Conservation (phyloP, 2,329 filamentous ascomycete genomes). For the Venturia effusa region DNA sequence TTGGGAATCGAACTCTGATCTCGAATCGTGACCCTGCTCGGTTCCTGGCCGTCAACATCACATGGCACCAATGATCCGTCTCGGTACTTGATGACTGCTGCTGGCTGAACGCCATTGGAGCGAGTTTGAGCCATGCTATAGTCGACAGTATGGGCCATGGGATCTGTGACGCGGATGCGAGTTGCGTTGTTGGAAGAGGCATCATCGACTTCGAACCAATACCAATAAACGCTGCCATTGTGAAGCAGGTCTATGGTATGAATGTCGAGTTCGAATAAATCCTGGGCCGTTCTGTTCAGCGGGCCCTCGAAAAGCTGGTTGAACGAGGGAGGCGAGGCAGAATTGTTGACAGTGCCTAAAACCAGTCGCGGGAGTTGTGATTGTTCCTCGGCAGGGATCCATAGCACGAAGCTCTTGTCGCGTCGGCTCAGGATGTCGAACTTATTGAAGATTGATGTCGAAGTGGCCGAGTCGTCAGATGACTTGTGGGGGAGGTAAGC, state of each 20-base stretch:
- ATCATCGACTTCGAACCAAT: background rate
- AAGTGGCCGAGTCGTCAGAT: background rate
- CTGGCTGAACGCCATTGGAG: background rate
- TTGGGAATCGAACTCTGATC: background rate
- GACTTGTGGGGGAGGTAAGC: background rate
- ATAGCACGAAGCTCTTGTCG: background rate
- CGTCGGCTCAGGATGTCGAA: background rate
- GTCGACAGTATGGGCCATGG: background rate
- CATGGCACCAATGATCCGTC: background rate
- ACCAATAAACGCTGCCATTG: background rate
- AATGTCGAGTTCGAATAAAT: background rate
- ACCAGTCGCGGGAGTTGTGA: background rate
- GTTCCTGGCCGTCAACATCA: background rate
- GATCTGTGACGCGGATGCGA: background rate
- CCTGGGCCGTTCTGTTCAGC: background rate
- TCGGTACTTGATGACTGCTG: background rate
- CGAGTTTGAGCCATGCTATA: background rate
- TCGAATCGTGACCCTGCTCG: background rate
- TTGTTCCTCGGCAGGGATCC: background rate
- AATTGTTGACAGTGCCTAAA: background rate
- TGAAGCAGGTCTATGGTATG: background rate
- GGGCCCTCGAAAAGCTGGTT: background rate
- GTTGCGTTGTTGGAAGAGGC: background rate
- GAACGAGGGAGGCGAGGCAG: background rate
- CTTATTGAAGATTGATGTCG: background rate